Base-by-base conservation (phyloP, 2,329 filamentous ascomycete genomes). In the Rugonectria rugulosa region DNA sequence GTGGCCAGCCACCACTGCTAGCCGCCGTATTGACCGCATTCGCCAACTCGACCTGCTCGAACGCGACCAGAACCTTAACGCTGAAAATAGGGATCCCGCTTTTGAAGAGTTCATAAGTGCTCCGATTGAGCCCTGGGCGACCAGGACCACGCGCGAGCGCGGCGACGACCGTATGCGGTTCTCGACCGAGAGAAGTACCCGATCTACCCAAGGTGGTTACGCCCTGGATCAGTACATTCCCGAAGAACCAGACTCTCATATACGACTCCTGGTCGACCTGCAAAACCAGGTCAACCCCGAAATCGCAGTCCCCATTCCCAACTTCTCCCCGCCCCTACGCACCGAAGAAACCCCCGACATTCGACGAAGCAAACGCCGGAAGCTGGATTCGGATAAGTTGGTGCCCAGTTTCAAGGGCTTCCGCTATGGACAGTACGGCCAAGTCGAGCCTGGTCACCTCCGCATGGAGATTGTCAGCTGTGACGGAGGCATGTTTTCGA, bases 381-480 rank as follows among this genome's bases (percentile, higher is more conserved):
- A 90, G 71, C 72, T 92, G 31, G 88, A 91, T 64, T 79, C 83
- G 2, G 88, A 90, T 59, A 80, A 81, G 41, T 73, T 79, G 12
- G 73, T 79, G 21, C 73, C 79, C 6, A 71, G 71, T 32, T 82
- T 79, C 62, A 77, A 75, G 57, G 84, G 81, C 2, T 91, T 93
- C 70, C 88, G 84, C 59, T 98, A 97, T 71, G 94, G 93, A 19
- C 88, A 87, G 66, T 92, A 89, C 71, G 94, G 93, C 15, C 93
- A 97, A 73, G 89, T 96, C 14, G 90, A 95, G 57, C 85, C 91
- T 0, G 93, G 92, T 4, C 82, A 85, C 61, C 77, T 97, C 67
- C 88, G 83, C 59, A 92, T 97, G 90, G 90, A 97, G 70, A 87
- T 97, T 59, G 83, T 91, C 43, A 95, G 88, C 78, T 97, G 92